Percentiles rank a stretch among this genome's conserved stretches.
Evolutionary conservation across 495 filamentous ascomycete species (phyloP).

Genomic region (Geoglossum glabrum): DNA sequence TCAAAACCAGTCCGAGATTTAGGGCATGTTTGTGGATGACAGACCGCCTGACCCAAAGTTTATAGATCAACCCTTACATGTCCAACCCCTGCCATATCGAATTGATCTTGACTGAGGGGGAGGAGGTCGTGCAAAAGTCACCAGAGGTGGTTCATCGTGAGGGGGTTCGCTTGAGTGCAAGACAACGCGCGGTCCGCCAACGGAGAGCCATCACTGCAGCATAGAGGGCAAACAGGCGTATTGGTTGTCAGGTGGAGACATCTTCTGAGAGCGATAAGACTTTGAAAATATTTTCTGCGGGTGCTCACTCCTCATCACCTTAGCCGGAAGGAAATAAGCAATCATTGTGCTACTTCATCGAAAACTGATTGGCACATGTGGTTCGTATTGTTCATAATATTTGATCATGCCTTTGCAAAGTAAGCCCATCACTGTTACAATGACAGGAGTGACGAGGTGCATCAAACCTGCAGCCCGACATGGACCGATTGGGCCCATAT

Average conservation of each 20-base stretch:
- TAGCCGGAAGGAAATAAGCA: not conserved
- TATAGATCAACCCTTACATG: slow-evolving; percentile 98
- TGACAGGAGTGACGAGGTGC: too few relatives aligned
- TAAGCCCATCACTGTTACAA: too few relatives aligned
- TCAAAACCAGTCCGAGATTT: slow-evolving; percentile 11
- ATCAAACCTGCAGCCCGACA: too few relatives aligned
- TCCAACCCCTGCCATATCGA: slow-evolving; percentile 99
- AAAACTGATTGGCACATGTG: not conserved
- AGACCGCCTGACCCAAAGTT: not conserved
- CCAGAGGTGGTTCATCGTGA: slow-evolving; percentile 40
- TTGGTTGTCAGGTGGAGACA: not conserved
- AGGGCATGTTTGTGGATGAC: not conserved
- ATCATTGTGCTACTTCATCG: not conserved
- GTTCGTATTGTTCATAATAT: not conserved
- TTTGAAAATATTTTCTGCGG: not conserved
- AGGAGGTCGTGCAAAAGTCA: slow-evolving; percentile 79
- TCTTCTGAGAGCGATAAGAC: not conserved
- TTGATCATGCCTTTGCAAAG: too few relatives aligned
- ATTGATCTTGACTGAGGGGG: slow-evolving; percentile 91
- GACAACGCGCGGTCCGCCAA: slow-evolving; percentile 68
- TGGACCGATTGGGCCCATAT: too few relatives aligned
- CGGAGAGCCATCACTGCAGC: slow-evolving; percentile 65
- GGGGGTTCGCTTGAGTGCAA: slow-evolving; percentile 45
- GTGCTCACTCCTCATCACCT: not conserved
- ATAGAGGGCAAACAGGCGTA: slow-evolving; percentile 21